Conservation (phyloP, 1,284 basidiomycete species). For the Moesziomyces sp. region DNA sequence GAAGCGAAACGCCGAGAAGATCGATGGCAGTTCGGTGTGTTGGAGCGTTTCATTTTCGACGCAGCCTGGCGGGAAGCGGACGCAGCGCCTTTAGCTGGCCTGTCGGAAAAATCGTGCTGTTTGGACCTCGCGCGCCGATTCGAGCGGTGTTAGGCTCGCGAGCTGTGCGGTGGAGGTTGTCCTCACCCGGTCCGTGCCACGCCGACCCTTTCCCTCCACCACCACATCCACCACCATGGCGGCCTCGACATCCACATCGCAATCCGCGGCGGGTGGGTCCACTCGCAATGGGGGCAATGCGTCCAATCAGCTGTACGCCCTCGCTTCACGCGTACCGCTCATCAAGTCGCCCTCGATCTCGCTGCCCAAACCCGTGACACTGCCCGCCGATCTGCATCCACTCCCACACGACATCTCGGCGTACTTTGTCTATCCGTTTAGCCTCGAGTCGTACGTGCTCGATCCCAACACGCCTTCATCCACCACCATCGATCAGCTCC, state of each 20-base stretch:
- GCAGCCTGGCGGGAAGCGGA: too few relatives aligned
- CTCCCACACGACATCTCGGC: constrained; percentile 53
- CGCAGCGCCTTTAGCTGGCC: too few relatives aligned
- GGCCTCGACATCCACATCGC: constrained; percentile 5
- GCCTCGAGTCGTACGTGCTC: constrained; percentile 56
- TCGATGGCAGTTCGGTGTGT: too few relatives aligned
- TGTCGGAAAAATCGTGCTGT: too few relatives aligned
- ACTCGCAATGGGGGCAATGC: neutral
- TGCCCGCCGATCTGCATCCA: constrained; percentile 51
- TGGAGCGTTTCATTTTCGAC: too few relatives aligned
- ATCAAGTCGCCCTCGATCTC: constrained; percentile 55
- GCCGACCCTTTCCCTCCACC: too few relatives aligned
- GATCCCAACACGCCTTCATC: constrained; percentile 38
- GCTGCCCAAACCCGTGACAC: constrained; percentile 28
- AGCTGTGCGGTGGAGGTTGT: too few relatives aligned
- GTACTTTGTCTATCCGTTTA: constrained; percentile 62
- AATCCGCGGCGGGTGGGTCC: neutral
- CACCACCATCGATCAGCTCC: constrained; percentile 24
- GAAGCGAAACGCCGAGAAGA: too few relatives aligned
- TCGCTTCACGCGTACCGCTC: constrained; percentile 48
- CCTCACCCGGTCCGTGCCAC: too few relatives aligned
- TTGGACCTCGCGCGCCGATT: too few relatives aligned
- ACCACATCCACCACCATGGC: too few relatives aligned
- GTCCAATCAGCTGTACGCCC: constrained; percentile 42
- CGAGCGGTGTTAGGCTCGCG: too few relatives aligned